Conservation (phyloP, 1,139 yeast genomes). For the Nematodospora anomalae region DNA sequence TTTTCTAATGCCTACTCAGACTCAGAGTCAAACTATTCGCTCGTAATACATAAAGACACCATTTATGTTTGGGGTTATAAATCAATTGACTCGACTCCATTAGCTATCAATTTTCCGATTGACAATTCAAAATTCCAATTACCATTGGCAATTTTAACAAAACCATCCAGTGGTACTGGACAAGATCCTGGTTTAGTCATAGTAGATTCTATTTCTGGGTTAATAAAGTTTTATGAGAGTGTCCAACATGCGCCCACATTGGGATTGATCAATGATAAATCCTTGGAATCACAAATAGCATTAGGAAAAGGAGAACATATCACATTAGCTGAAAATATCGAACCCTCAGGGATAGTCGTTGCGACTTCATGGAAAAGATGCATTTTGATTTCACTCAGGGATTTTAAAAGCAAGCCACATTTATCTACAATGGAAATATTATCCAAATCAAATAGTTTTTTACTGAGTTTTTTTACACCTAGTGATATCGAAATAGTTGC, state of each 20-base stretch:
- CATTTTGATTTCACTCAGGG: conserved; percentile 62
- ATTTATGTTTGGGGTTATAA: conserved; percentile 72
- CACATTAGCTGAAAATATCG: conserved; percentile 59
- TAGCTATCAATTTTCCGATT: conserved; percentile 51
- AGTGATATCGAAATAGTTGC: conserved; percentile 55
- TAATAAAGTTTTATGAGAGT: conserved; percentile 62
- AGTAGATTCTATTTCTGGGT: conserved; percentile 56
- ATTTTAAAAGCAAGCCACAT: conserved; percentile 63
- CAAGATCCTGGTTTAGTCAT: conserved; percentile 70
- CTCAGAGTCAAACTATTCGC: conserved; percentile 52
- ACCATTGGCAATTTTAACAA: conserved; percentile 64
- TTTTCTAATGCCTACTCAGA: conserved; percentile 54
- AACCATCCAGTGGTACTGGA: conserved; percentile 58
- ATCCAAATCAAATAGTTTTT: conserved; percentile 21
- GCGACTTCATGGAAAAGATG: conserved; percentile 74
- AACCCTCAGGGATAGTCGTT: conserved; percentile 72
- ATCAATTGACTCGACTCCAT: conserved; percentile 59
- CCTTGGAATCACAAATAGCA: conserved; percentile 40
- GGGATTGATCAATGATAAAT: conserved; percentile 53
- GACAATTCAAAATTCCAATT: conserved; percentile 16
- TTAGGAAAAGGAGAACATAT: conserved; percentile 52
- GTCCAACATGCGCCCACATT: conserved; percentile 68
- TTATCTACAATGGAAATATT: conserved; percentile 40
- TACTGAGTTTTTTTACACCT: conserved; percentile 26
- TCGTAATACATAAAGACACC: conserved; percentile 50